Percentiles rank a stretch among this genome's conserved stretches.
Conservation (phyloP, 371 early-diverging fungal genomes). For the Mucor indicus region DNA sequence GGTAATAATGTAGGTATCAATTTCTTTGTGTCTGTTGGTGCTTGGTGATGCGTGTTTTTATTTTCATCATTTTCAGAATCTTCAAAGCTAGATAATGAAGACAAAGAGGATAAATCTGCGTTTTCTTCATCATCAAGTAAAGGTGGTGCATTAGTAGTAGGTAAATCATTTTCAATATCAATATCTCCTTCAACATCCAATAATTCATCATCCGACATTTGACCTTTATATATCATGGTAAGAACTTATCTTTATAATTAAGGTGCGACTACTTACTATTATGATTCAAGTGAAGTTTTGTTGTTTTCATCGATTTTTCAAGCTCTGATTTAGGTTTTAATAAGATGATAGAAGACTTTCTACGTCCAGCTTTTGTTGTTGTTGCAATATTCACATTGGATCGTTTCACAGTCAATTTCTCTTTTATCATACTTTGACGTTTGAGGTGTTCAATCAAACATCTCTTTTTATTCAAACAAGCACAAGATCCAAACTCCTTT, state of each 20-base stretch:
- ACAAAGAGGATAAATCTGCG: conserved; percentile 19
- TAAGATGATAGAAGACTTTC: conserved; percentile 11
- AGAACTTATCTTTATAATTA: too few relatives aligned
- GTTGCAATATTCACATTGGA: not conserved
- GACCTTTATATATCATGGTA: too few relatives aligned
- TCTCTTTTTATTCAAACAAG: conserved; percentile 41
- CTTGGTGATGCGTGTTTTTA: not conserved
- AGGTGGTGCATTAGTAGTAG: not conserved
- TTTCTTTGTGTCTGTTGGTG: not conserved
- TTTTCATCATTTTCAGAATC: conserved; percentile 8
- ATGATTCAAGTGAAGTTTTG: too few relatives aligned
- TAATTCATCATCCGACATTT: conserved; percentile 20
- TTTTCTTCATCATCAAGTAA: conserved; percentile 8
- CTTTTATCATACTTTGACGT: conserved; percentile 9
- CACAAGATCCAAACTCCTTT: conserved; percentile 42
- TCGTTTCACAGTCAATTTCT: conserved; percentile 1
- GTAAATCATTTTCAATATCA: conserved; percentile 20
- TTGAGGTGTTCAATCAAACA: conserved; percentile 34
- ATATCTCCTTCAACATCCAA: conserved; percentile 24
- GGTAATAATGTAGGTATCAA: conserved; percentile 6
- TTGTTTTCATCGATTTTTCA: not conserved
- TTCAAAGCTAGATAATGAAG: conserved; percentile 17
- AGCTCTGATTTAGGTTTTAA: conserved; percentile 9
- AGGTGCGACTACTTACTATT: not conserved
- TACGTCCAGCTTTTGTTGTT: not conserved